phyloP scores from a whole-genome alignment of 768 basidiomycete species.

The Trametes maxima region DNA sequence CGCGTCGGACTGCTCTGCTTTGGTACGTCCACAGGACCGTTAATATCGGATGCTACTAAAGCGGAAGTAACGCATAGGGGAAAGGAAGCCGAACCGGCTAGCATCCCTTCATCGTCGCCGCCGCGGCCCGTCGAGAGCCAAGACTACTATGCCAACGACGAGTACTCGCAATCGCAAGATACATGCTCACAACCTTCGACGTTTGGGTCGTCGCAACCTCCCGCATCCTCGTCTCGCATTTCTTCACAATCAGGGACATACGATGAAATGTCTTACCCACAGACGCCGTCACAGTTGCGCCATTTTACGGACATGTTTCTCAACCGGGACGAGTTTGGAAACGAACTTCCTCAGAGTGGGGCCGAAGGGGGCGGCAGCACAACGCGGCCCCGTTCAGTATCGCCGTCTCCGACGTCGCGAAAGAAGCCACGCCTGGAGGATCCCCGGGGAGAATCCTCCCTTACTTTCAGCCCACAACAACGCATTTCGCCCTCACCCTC shows the following conservation, averaged over 20 bases:
- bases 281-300: slow-evolving; percentile 6
- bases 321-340: slow-evolving; percentile 14
- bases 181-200: slow-evolving; percentile 1
- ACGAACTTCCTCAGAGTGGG: background rate
- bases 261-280: background rate
- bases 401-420: background rate
- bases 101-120: slow-evolving; percentile 2
- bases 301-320: slow-evolving; percentile 13
- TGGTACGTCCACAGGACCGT: background rate
- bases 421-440: background rate
- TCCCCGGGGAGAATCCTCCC: too few species aligned
- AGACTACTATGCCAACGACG: slow-evolving; percentile 17
- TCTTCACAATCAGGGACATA: slow-evolving; percentile 2
- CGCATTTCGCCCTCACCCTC: too few species aligned
- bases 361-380: background rate
- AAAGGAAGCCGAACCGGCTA: background rate
- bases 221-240: background rate
- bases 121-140: background rate
- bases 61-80: background rate
- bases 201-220: background rate
- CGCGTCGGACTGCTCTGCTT: background rate
- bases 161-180: slow-evolving; percentile 11
- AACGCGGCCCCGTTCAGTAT: background rate
- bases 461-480: too few species aligned
- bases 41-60: background rate